Base-by-base conservation (phyloP, 345 rosid genomes). In the Combretum micranthum region DNA sequence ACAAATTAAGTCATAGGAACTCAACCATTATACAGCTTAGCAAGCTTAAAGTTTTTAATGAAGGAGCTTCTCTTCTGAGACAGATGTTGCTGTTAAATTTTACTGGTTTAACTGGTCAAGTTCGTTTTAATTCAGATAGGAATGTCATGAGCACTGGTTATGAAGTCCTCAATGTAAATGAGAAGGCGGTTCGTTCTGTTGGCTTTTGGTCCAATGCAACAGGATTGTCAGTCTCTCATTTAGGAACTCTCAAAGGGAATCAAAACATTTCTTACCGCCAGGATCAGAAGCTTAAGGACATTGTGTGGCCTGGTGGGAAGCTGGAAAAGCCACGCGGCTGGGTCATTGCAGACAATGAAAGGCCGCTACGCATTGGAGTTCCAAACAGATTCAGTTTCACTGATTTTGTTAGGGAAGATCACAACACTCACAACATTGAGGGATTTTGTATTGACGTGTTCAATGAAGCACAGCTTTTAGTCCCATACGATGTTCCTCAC, bases 371-470 rank as follows among this genome's bases (percentile, higher is more conserved):
- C 71, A 80, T 92, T 67, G 88, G 78, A 60, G 80, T 92, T 55
- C 98, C 98, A n/a, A 50, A 72, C 39, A 78, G 96, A 77, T 77
- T 72, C 59, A 88, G 98, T 71, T 92, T 81, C 62, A 77, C 67
- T 53, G 87, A 80, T 2, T 92, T 88, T 81, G 87, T 78, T 46
- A 70, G 89, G 16, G 73, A 80, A 72, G 73, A 20, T 20, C 66
- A 75, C 46, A 73, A 32, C 20, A 80, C 67, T 62, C 87, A 81
- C 63, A 59, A 39, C 52, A 62, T 88, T 42, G 60, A 55, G 61
- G 98, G 98, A 49, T 91, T 73, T 60, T 88, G 95, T 56, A 78
- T 88, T 46, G 96, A 91, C 45, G 62, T 91, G 69, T 91, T 91
- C 77, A 64, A 52, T 3, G 85, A 79, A 72, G 96, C 96, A 20